Percentiles rank a stretch among this genome's conserved stretches.
Conservation (phyloP, 495 filamentous ascomycete genomes). For the Aspergillus conjunctus region DNA sequence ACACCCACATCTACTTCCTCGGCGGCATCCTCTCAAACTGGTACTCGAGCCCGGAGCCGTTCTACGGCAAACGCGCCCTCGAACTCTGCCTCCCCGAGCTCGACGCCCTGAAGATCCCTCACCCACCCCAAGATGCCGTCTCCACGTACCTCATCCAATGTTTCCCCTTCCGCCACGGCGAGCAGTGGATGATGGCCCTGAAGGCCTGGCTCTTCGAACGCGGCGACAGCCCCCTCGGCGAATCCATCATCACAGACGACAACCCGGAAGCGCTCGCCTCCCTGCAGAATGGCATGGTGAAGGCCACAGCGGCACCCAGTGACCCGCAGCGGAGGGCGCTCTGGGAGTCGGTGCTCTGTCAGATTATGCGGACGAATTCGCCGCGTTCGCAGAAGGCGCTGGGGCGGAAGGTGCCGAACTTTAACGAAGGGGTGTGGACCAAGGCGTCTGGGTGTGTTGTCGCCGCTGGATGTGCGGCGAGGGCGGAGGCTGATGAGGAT, state of each 20-base stretch:
- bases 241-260: neutral
- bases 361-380: slow-evolving; percentile 13
- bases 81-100: slow-evolving; percentile 15
- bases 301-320: neutral
- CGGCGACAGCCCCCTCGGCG: neutral
- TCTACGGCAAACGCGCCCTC: slow-evolving; percentile 14
- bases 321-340: neutral
- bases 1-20: slow-evolving; percentile 20
- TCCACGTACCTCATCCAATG: slow-evolving; percentile 8
- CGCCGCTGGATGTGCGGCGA: slow-evolving; percentile 16
- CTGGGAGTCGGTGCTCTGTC: slow-evolving; percentile 11
- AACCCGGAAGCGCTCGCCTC: neutral
- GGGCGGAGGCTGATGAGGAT: slow-evolving; percentile 17
- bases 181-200: slow-evolving; percentile 23
- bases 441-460: slow-evolving; percentile 11
- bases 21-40: slow-evolving; percentile 20
- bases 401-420: slow-evolving; percentile 10
- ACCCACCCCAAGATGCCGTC: slow-evolving; percentile 10
- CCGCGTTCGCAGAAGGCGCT: slow-evolving; percentile 14
- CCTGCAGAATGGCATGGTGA: neutral
- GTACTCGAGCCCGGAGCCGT: slow-evolving; percentile 3
- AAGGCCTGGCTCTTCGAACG: slow-evolving; percentile 21
- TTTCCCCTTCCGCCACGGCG: slow-evolving; percentile 14
- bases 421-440: slow-evolving; percentile 11
- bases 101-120: slow-evolving; percentile 8